phyloP scores from a whole-genome alignment of 2,329 filamentous ascomycete species.

The Magnaporthiopsis poae region DNA sequence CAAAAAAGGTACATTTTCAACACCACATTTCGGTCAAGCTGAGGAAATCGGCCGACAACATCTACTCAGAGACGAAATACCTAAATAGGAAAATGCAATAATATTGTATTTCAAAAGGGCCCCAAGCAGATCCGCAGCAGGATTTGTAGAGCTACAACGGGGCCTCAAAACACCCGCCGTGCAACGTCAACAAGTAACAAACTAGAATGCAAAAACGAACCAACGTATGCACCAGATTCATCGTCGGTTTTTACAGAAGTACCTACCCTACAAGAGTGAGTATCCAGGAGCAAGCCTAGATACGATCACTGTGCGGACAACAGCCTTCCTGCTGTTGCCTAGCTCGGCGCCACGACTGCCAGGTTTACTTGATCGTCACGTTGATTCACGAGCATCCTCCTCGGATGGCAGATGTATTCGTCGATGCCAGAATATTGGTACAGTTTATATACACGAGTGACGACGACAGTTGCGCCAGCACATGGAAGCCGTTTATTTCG shows the following conservation, averaged over 20 bases:
- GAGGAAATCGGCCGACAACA: no score
- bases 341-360: neutral
- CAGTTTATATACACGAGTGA: conserved; percentile 11
- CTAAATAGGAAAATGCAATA: no score
- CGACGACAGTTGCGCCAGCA: conserved; percentile 1
- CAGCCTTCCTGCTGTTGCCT: neutral
- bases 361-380: neutral
- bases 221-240: neutral
- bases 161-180: neutral
- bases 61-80: no score
- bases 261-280: no score
- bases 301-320: neutral
- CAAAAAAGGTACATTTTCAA: no score
- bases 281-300: neutral
- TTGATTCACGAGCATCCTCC: neutral
- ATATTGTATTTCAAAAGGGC: no score
- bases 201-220: neutral
- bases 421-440: conserved; percentile 6
- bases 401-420: neutral
- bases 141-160: neutral
- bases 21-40: no score
- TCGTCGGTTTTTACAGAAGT: no score
- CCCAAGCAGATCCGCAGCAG: no score
- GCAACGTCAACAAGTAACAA: neutral
- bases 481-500: conserved; percentile 33